phyloP scores from a whole-genome alignment of 2,329 filamentous ascomycete genomes.

The Mycocentrospora acerina region DNA sequence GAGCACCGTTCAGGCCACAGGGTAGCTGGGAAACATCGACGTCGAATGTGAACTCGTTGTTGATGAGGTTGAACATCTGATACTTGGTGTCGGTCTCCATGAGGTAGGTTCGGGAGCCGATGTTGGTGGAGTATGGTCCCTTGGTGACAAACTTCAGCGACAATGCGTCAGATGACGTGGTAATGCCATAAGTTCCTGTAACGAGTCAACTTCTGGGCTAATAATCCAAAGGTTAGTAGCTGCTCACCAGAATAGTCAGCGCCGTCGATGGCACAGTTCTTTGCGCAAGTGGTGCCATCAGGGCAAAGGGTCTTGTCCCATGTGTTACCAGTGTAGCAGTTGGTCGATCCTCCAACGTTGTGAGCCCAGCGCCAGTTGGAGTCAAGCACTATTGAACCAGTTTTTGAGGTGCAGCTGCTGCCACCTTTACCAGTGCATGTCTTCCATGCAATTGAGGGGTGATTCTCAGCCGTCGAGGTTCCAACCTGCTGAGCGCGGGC shows the following conservation, averaged over 20 bases:
- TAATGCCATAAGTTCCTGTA: slow-evolving; percentile 50
- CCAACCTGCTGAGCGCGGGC: slow-evolving; percentile 47
- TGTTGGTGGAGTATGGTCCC: slow-evolving; percentile 45
- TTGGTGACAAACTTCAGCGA: slow-evolving; percentile 61
- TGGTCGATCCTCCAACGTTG: slow-evolving; percentile 47
- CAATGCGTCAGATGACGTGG: slow-evolving; percentile 54
- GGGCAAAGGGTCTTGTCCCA: slow-evolving; percentile 47
- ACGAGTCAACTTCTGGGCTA: background rate
- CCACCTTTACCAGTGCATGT: slow-evolving; percentile 44
- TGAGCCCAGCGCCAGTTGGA: slow-evolving; percentile 56
- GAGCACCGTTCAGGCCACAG: slow-evolving; percentile 67
- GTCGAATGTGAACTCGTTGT: slow-evolving; percentile 47
- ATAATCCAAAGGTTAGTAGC: background rate
- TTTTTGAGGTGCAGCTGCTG: slow-evolving; percentile 41
- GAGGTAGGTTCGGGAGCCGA: slow-evolving; percentile 47
- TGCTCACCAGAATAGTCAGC: slow-evolving; percentile 38
- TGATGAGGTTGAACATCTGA: slow-evolving; percentile 46
- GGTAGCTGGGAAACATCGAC: slow-evolving; percentile 60
- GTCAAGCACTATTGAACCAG: slow-evolving; percentile 45
- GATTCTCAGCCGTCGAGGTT: slow-evolving; percentile 42
- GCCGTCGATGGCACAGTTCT: slow-evolving; percentile 47
- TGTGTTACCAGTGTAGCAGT: slow-evolving; percentile 52
- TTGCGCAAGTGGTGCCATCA: slow-evolving; percentile 41
- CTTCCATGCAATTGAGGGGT: slow-evolving; percentile 45
- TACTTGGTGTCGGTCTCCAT: slow-evolving; percentile 45